Evolutionary conservation across 257 asterid genomes (phyloP).

Genomic region (Solanum clarkiae): DNA sequence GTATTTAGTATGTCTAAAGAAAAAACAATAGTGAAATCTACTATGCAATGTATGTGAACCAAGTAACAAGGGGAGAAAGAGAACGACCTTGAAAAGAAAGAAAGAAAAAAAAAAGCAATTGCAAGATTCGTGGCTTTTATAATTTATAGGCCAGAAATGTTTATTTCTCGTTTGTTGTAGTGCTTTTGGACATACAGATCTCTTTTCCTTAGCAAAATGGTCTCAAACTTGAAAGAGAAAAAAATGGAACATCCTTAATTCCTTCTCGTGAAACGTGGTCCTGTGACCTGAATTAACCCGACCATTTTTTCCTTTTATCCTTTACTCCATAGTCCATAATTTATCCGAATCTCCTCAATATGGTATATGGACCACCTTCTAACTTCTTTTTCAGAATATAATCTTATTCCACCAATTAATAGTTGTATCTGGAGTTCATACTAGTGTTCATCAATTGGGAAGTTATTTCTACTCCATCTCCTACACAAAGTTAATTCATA

Average conservation of each 20-base stretch:
- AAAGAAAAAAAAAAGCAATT: not conserved
- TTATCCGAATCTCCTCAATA: slow-evolving; percentile 7
- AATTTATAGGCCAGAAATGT: not conserved
- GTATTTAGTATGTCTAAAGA: not conserved
- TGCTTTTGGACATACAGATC: not conserved
- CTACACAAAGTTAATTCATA: no score
- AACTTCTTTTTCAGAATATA: not conserved
- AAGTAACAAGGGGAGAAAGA: not conserved
- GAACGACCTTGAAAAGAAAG: not conserved
- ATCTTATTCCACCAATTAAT: not conserved
- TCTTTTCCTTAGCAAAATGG: not conserved
- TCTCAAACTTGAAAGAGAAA: not conserved
- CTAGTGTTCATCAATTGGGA: not conserved
- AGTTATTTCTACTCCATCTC: not conserved
- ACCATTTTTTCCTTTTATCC: not conserved
- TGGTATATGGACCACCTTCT: not conserved
- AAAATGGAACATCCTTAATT: not conserved
- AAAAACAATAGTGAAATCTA: not conserved
- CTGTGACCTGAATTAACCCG: not conserved
- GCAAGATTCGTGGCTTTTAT: slow-evolving; percentile 1
- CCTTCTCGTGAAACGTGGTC: slow-evolving; percentile 5
- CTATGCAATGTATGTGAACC: not conserved
- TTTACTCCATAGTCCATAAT: not conserved
- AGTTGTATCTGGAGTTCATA: not conserved
- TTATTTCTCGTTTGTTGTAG: not conserved